phyloP scores from a whole-genome alignment of 2,329 filamentous ascomycete genomes.

The Cryoendolithus antarcticus region DNA sequence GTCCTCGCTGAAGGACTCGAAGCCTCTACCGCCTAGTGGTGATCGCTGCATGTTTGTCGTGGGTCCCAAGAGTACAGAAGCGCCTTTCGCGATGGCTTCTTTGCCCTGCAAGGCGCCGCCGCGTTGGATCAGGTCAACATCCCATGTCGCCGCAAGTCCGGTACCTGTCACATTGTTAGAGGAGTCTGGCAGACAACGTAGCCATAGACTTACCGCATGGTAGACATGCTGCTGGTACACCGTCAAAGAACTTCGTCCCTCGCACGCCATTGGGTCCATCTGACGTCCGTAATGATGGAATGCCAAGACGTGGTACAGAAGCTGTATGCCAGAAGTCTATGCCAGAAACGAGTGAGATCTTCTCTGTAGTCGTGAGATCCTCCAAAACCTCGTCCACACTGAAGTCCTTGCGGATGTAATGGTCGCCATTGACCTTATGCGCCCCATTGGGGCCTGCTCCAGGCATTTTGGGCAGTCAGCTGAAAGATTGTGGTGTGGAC shows the following conservation, averaged over 20 bases:
- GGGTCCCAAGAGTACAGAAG: conserved; percentile 14
- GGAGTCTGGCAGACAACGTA: too few species aligned
- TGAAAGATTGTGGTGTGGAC: too few species aligned
- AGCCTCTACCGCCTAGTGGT: conserved; percentile 57
- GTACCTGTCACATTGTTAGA: background rate
- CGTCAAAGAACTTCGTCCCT: conserved; percentile 56
- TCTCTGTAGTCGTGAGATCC: conserved; percentile 19
- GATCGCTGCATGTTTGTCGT: conserved; percentile 16
- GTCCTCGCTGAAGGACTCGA: conserved; percentile 78
- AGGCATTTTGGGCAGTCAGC: too few species aligned
- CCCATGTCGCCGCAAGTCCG: conserved; percentile 18
- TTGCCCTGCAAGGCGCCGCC: conserved; percentile 14
- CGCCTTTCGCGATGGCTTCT: conserved; percentile 16
- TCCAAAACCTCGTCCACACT: conserved; percentile 20
- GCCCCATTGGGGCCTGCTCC: too few species aligned
- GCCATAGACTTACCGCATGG: conserved; percentile 45
- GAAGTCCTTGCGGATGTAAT: conserved; percentile 10
- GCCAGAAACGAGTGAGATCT: conserved; percentile 19
- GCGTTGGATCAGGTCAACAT: conserved; percentile 12
- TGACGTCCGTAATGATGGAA: conserved; percentile 52
- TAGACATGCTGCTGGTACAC: conserved; percentile 55
- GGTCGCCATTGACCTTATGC: conserved; percentile 2
- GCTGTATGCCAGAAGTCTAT: conserved; percentile 60
- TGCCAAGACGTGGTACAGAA: conserved; percentile 44
- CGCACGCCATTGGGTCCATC: conserved; percentile 61